Conservation (phyloP, 495 filamentous ascomycete species). For the Hamigera avellanea region DNA sequence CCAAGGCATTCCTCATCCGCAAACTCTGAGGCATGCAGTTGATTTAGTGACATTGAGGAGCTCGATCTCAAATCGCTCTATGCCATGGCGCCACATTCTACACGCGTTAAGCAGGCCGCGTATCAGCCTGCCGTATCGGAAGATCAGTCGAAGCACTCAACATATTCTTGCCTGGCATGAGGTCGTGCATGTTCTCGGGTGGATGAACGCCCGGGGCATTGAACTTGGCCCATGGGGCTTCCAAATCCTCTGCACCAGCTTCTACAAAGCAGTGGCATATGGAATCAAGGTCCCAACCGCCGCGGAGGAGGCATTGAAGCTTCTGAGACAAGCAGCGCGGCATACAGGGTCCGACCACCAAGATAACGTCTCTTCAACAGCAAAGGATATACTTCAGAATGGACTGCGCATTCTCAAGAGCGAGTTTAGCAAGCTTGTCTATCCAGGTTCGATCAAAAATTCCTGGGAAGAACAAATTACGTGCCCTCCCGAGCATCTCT, state of each 20-base stretch:
- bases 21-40: constrained; percentile 31
- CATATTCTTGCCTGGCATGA: constrained; percentile 34
- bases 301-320: constrained; percentile 13
- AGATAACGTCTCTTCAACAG: constrained; percentile 1
- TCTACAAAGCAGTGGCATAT: constrained; percentile 28
- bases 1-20: constrained; percentile 12
- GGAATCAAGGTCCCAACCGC: constrained; percentile 14
- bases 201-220: constrained; percentile 27
- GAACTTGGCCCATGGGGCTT: constrained; percentile 33
- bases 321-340: constrained; percentile 8
- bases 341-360: constrained; percentile 1
- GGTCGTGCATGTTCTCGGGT: constrained; percentile 16
- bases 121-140: constrained; percentile 7
- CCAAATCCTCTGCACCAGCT: constrained; percentile 30
- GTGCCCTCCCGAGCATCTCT: too few relatives aligned
- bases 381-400: constrained; percentile 20
- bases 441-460: too few relatives aligned
- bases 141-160: constrained; percentile 14
- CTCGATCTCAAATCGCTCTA: constrained; percentile 18
- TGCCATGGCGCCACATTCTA: constrained; percentile 30
- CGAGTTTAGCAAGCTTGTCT: constrained; percentile 27
- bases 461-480: too few relatives aligned
- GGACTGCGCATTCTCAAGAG: constrained; percentile 23
- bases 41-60: constrained; percentile 23
- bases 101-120: constrained; percentile 15